Percentiles rank a stretch among this genome's conserved stretches.
phyloP scores from a whole-genome alignment of 2,329 filamentous ascomycete species.

The Phaeosphaeria sp. region DNA sequence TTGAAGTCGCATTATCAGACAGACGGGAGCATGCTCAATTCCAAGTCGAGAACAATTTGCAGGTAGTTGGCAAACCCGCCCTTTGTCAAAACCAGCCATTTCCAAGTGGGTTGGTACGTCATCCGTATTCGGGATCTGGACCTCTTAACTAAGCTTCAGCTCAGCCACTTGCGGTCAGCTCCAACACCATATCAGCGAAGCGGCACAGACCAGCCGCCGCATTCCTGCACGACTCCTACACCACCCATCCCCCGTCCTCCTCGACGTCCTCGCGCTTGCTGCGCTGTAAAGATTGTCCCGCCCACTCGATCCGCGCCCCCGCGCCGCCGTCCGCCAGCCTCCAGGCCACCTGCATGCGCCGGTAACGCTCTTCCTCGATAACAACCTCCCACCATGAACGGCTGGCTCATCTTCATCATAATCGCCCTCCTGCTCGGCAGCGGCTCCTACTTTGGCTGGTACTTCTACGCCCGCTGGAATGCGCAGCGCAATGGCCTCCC shows the following conservation, averaged over 20 bases:
- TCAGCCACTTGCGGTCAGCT: conserved; percentile 27
- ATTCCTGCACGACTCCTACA: not conserved
- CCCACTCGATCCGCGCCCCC: conserved; percentile 14
- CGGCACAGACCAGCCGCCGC: conserved; percentile 11
- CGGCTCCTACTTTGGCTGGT: conserved; percentile 69
- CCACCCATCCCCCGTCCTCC: not conserved
- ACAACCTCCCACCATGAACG: conserved; percentile 44
- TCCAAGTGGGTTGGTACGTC: conserved; percentile 31
- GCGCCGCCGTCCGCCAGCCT: conserved; percentile 11
- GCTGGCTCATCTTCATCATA: conserved; percentile 68
- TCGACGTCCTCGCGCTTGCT: not conserved
- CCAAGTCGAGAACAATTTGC: not conserved
- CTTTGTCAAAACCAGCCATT: not conserved
- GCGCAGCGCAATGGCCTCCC: conserved; percentile 78
- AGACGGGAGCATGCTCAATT: not conserved
- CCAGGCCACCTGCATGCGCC: conserved; percentile 16
- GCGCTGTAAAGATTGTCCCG: conserved; percentile 1
- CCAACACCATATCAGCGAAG: conserved; percentile 15
- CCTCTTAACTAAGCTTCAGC: conserved; percentile 22
- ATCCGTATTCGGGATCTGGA: conserved; percentile 20
- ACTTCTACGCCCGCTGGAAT: conserved; percentile 74
- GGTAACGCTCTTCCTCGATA: conserved; percentile 2
- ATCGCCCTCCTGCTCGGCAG: conserved; percentile 71
- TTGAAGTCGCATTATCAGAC: not conserved
- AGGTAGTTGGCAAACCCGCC: not conserved